These are phyloP conservation scores for Kwoniella pini DNA, from an alignment of 768 basidiomycete genomes.

Conservation along the genomic window DNA sequence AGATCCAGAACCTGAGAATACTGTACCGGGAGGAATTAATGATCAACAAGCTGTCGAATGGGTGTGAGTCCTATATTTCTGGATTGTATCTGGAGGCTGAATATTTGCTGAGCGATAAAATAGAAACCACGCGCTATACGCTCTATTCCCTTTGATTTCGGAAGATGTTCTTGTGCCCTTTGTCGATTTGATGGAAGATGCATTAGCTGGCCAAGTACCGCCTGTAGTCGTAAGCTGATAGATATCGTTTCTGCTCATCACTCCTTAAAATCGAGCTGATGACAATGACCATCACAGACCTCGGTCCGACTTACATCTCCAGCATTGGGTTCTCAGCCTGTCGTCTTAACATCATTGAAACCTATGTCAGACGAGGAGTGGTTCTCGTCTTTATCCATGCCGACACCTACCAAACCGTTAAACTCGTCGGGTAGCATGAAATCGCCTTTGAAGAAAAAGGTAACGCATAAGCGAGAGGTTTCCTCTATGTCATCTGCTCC, in stretches of 20 bases:
- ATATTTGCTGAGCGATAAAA: background rate
- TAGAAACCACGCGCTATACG: constrained; percentile 50
- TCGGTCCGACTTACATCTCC: constrained; percentile 51
- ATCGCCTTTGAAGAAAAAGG: background rate
- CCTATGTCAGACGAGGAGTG: constrained; percentile 53
- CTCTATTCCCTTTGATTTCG: constrained; percentile 52
- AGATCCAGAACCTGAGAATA: background rate
- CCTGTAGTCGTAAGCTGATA: constrained; percentile 50
- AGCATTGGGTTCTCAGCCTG: constrained; percentile 47
- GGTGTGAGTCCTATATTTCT: constrained; percentile 18
- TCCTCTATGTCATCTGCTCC: constrained; percentile 1
- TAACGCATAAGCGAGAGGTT: background rate
- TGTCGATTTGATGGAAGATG: constrained; percentile 55
- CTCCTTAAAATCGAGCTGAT: too few species aligned
- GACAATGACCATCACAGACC: constrained; percentile 25
- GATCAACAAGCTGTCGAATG: constrained; percentile 17
- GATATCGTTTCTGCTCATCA: too few species aligned
- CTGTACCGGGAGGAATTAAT: background rate
- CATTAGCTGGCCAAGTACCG: constrained; percentile 50
- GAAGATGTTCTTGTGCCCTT: constrained; percentile 53
- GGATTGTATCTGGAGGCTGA: background rate
- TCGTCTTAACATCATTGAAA: constrained; percentile 48
- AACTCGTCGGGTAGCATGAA: background rate
- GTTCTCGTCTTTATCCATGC: constrained; percentile 38
- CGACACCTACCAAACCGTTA: background rate